Conservation (phyloP, 148 eudicot species). For the Camellia japonica region DNA sequence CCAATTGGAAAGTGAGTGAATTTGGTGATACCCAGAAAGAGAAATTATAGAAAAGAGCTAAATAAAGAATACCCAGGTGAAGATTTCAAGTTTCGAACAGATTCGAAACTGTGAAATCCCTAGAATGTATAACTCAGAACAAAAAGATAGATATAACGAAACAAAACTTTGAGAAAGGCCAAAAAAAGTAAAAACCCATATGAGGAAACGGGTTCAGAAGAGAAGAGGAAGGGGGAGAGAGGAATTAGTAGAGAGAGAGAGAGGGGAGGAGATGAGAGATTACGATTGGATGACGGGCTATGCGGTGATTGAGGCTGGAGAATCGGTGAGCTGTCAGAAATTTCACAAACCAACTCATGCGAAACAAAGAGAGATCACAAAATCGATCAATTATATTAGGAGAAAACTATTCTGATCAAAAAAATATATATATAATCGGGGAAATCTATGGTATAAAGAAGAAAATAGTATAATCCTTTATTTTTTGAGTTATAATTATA, state of each 20-base stretch:
- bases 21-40: slow-evolving; percentile 3
- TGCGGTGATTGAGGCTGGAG: slow-evolving; percentile 60
- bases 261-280: background rate
- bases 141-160: slow-evolving; percentile 19
- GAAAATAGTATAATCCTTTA: no score
- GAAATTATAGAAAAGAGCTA: background rate
- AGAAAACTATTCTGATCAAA: no score
- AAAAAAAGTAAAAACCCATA: slow-evolving; percentile 28
- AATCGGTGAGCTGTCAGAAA: slow-evolving; percentile 53
- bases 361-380: no score
- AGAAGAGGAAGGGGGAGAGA: slow-evolving; percentile 15
- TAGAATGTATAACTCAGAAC: slow-evolving; percentile 3
- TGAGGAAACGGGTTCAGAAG: slow-evolving; percentile 21
- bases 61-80: slow-evolving; percentile 12
- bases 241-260: background rate
- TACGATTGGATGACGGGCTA: slow-evolving; percentile 36
- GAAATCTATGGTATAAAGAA: no score
- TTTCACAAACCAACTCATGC: background rate
- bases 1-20: background rate
- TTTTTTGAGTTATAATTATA: no score
- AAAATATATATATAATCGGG: no score
- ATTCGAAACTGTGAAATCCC: slow-evolving; percentile 17
- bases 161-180: background rate
- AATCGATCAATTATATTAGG: no score
- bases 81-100: slow-evolving; percentile 15